Base-by-base conservation (phyloP, 2,329 filamentous ascomycete genomes). In the Xylaria sp. region DNA sequence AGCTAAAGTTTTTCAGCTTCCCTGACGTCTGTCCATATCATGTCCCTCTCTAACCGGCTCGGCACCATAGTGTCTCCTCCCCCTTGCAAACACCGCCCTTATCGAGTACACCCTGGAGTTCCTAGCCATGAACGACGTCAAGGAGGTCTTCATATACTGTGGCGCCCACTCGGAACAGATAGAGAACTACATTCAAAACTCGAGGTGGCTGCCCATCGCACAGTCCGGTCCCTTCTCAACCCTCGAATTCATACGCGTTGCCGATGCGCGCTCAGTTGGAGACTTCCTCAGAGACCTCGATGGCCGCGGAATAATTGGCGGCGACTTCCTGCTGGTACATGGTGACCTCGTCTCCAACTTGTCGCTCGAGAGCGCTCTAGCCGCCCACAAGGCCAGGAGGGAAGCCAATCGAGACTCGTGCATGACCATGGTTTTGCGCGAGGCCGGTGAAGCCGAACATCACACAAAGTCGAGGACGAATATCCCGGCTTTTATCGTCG, bases 21-120 rank as follows among this genome's bases (percentile, higher is more conserved):
- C 12, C 17, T 19, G 45, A 12, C 19, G n/a, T 37, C 28, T 40
- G n/a, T 43, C 37, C 0, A 57, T 45, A 15, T 43, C 9, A 43
- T 33, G 19, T 28, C 11, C 45, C 35, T 47, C 23, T 47, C 60
- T 66, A 53, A 64, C 57, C 51, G 66, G 71, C 57, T 69, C 49
- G 60, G 19, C n/a, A 31, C 15, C 56, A 31, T 72, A 96, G 92
- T 98, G 95, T 81, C 89, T 99, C 33, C 84, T 99, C 6, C 93
- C 94, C 11, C 84, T 99, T 63, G 95, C 92, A 63, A 98, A 98
- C 77, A 94, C 90, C 1, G 94, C 95, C 37, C 83, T 99, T 66
- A 96, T 99, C 79, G 95, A 99, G 78, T 98, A 99, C 77, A 98
- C 94, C 3, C 88, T 98, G 72, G 94, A 98, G 74, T 98, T 97